Evolutionary conservation across 2,329 filamentous ascomycete genomes (phyloP).

Genomic region (Diaporthe capsici): DNA sequence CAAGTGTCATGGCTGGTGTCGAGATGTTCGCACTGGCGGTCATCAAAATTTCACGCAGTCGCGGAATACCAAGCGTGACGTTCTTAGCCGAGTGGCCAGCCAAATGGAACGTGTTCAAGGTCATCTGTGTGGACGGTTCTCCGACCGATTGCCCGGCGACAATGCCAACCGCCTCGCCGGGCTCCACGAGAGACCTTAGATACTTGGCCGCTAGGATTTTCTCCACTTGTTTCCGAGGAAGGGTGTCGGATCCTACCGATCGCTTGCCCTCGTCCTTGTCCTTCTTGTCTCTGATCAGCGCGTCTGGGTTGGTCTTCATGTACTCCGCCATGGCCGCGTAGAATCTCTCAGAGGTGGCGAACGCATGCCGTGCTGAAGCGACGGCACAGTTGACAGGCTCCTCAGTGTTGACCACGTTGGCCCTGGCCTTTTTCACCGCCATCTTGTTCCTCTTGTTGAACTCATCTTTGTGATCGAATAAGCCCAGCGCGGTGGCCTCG

Average conservation of each 20-base stretch:
- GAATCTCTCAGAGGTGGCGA: slow-evolving; percentile 92
- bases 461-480: slow-evolving; percentile 69
- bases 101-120: slow-evolving; percentile 99
- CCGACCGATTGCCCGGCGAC: slow-evolving; percentile 97
- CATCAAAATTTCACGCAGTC: slow-evolving; percentile 98
- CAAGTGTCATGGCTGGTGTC: slow-evolving; percentile 90
- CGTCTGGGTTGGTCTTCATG: slow-evolving; percentile 80
- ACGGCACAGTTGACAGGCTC: slow-evolving; percentile 83
- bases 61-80: slow-evolving; percentile 97
- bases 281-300: slow-evolving; percentile 67
- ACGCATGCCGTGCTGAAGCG: slow-evolving; percentile 82
- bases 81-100: slow-evolving; percentile 98
- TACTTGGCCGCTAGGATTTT: slow-evolving; percentile 93
- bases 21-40: slow-evolving; percentile 91
- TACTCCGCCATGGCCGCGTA: slow-evolving; percentile 81
- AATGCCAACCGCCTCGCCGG: slow-evolving; percentile 96
- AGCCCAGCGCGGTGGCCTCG: slow-evolving; percentile 60
- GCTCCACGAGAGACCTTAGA: slow-evolving; percentile 90
- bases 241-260: slow-evolving; percentile 53
- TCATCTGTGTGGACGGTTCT: slow-evolving; percentile 99
- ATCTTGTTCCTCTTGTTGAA: slow-evolving; percentile 86
- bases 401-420: slow-evolving; percentile 68
- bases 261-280: slow-evolving; percentile 53
- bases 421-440: slow-evolving; percentile 79
- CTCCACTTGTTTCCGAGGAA: slow-evolving; percentile 81